Percentiles rank a stretch among this genome's conserved stretches.
These are phyloP conservation scores for Flaveria robusta DNA, from an alignment of 129 eudicot genomes.

Conservation along the genomic window DNA sequence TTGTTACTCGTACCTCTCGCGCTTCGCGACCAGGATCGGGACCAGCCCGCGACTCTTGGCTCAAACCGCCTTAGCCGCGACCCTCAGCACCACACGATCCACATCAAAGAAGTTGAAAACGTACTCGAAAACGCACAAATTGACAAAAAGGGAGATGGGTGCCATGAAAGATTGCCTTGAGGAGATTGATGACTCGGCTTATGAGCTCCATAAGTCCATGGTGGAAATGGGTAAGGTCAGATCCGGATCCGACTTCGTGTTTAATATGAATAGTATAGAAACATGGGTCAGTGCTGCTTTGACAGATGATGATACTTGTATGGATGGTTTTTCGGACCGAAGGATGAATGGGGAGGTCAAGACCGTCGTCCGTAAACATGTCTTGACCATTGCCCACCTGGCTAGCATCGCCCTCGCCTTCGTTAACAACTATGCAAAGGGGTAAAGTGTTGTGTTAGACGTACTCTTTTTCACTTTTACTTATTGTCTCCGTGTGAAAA, in stretches of 20 bases:
- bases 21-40: slow-evolving; percentile 32
- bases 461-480: too few relatives aligned
- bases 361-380: slow-evolving; percentile 30
- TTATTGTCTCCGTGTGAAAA: too few relatives aligned
- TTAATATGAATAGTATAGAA: slow-evolving; percentile 39
- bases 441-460: neutral
- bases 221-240: slow-evolving; percentile 37
- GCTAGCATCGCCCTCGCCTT: slow-evolving; percentile 54
- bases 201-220: slow-evolving; percentile 44
- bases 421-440: slow-evolving; percentile 42
- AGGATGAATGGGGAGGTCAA: slow-evolving; percentile 32
- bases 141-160: slow-evolving; percentile 30
- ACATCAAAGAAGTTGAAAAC: slow-evolving; percentile 21
- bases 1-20: slow-evolving; percentile 44
- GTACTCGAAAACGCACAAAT: slow-evolving; percentile 24
- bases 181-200: slow-evolving; percentile 41
- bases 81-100: slow-evolving; percentile 34
- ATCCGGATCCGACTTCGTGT: slow-evolving; percentile 28
- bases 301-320: slow-evolving; percentile 48
- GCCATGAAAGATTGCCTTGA: slow-evolving; percentile 46
- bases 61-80: slow-evolving; percentile 37
- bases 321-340: slow-evolving; percentile 41
- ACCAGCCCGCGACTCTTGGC: slow-evolving; percentile 46
- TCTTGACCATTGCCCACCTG: slow-evolving; percentile 37
- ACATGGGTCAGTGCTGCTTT: slow-evolving; percentile 61